Base-by-base conservation (phyloP, 225 moss, liverwort and hornwort genomes). In the Polytrichum formosum region DNA sequence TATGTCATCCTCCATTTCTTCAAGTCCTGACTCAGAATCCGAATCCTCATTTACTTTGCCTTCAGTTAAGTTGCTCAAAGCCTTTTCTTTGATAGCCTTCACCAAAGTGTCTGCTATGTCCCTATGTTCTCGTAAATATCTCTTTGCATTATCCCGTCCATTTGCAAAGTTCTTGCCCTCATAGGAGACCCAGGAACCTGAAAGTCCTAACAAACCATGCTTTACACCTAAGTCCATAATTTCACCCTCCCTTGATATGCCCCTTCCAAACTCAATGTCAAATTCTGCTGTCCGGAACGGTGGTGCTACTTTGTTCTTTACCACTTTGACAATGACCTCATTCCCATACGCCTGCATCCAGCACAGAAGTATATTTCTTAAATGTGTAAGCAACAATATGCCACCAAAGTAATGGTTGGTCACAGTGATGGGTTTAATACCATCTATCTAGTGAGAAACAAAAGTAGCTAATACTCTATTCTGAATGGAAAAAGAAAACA, bases 271-370 rank as follows among this genome's bases (percentile, higher is more conserved):
- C 54, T 87, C 92, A 46, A 92, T 85, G 70, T 90, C 90, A 67
- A 83, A 85, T 54, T 90, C 85, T 58, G 85, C 92, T 61, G 83
- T 87, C 72, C 74, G 79, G 37, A 90, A 91, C 8, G 92, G 92
- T 54, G 92, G 88, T 23, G 91, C 91, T n/a, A 92, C 82, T 80
- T 93, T 91, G 70, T 93, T 91, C 75, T 91, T 91, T 64, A 91
- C 88, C 69, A 91, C 90, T 76, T 90, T 93, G 20, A 93, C 91
- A 58, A 85, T 59, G 37, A 91, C 75, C 35, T 78, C 69, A 69
- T 79, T 81, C 55, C 92, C 90, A 69, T 72, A 72, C 0, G 84
- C 77, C 90, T 92, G 92, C 65, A 71, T 70, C 68, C 74, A 75
- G 26, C 31, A 63, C 6, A 46, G 31, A 63, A 27, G 69, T 6